A percentile compares a stretch with the other conserved stretches of the same genome.
phyloP scores from a whole-genome alignment of 371 early-diverging fungal genomes.

The Ordospora colligata region DNA sequence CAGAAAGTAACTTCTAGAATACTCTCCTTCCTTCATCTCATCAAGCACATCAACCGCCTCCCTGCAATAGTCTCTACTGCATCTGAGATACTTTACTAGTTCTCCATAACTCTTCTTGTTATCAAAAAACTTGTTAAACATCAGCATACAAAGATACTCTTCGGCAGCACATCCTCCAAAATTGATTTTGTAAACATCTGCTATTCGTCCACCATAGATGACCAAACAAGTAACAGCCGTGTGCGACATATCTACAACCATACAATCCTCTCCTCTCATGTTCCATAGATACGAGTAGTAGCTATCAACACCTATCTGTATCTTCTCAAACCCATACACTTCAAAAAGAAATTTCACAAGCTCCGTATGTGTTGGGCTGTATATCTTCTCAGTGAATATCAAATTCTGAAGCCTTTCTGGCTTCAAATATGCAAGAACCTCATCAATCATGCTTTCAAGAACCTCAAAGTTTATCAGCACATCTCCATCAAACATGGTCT shows the following conservation, averaged over 20 bases:
- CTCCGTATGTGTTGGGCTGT: conserved; percentile 45
- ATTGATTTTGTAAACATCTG: conserved; percentile 54
- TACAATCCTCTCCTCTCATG: not conserved
- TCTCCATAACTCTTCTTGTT: conserved; percentile 39
- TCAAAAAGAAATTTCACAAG: conserved; percentile 50
- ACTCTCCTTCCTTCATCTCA: conserved; percentile 38
- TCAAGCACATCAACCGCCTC: conserved; percentile 47
- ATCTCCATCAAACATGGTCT: conserved; percentile 59
- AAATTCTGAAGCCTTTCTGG: conserved; percentile 31
- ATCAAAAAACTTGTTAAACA: conserved; percentile 40
- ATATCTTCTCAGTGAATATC: conserved; percentile 57
- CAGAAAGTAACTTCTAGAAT: conserved; percentile 22
- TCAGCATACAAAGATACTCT: conserved; percentile 43
- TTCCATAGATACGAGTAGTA: conserved; percentile 56
- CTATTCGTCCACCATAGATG: conserved; percentile 16
- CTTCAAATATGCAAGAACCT: conserved; percentile 49
- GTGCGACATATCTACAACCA: conserved; percentile 27
- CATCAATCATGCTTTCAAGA: conserved; percentile 53
- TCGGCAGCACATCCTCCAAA: conserved; percentile 53
- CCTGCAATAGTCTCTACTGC: conserved; percentile 34
- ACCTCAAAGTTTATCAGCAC: conserved; percentile 57
- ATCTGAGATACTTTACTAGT: conserved; percentile 34
- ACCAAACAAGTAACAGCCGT: conserved; percentile 6
- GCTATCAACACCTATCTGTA: conserved; percentile 57
- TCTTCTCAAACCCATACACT: conserved; percentile 46